phyloP scores from a whole-genome alignment of 2,329 filamentous ascomycete genomes.

The Coniochaeta hoffmannii region DNA sequence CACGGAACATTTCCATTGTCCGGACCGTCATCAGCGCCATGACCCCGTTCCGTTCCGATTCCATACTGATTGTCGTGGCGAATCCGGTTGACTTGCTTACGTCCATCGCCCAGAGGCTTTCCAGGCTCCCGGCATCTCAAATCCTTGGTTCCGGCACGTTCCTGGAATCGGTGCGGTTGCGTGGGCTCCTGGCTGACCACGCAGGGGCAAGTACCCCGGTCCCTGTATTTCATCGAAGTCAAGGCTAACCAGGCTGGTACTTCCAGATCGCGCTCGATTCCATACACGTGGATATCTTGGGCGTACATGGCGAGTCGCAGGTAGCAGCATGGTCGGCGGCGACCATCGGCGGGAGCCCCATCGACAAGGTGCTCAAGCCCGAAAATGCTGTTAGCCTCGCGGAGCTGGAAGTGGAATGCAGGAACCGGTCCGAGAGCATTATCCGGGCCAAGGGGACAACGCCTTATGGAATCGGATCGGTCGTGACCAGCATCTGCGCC shows the following conservation, averaged over 20 bases:
- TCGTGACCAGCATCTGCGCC: conserved; percentile 39
- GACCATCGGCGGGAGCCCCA: not conserved
- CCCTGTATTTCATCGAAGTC: not conserved
- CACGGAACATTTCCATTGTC: conserved; percentile 26
- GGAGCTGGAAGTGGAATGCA: conserved; percentile 34
- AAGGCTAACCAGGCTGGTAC: not conserved
- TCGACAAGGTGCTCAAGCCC: not conserved
- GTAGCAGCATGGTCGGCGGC: not conserved
- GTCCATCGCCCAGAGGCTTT: conserved; percentile 37
- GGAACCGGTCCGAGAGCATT: conserved; percentile 37
- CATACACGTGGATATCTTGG: not conserved
- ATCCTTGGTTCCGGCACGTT: conserved; percentile 47
- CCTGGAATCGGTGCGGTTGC: conserved; percentile 42
- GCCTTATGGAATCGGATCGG: conserved; percentile 40
- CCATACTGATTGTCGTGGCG: conserved; percentile 42
- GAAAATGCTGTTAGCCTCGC: conserved; percentile 12
- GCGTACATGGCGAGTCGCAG: not conserved
- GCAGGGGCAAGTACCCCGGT: conserved; percentile 3
- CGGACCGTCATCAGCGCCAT: conserved; percentile 38
- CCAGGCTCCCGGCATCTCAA: conserved; percentile 37
- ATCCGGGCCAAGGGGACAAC: conserved; percentile 42
- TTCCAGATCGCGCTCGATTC: not conserved
- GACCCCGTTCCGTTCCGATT: conserved; percentile 36
- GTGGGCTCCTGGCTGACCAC: conserved; percentile 30
- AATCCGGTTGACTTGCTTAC: conserved; percentile 50